phyloP scores from a whole-genome alignment of 768 basidiomycete genomes.

The Pleurotus tuber-regium region DNA sequence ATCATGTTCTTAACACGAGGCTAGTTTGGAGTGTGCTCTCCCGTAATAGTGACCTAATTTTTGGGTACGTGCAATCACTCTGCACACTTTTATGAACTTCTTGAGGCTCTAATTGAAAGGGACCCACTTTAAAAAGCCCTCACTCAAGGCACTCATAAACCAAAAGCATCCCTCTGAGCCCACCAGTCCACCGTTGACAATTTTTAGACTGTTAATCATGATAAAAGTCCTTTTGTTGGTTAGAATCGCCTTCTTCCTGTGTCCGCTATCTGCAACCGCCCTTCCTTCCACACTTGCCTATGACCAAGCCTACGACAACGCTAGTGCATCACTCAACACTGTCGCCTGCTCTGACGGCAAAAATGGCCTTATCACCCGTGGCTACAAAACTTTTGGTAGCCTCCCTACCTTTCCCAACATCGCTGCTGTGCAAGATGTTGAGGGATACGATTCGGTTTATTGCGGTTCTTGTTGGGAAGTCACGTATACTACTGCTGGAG shows the following conservation, averaged over 20 bases:
- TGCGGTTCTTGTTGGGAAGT: constrained; percentile 50
- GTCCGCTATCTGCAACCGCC: neutral
- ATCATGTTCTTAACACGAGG: too few species aligned
- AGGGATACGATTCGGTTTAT: constrained; percentile 34
- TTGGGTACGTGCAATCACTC: too few species aligned
- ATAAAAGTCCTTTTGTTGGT: neutral
- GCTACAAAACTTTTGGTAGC: constrained; percentile 37
- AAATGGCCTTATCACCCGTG: constrained; percentile 37
- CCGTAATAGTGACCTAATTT: too few species aligned
- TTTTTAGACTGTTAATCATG: too few species aligned
- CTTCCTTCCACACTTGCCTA: constrained; percentile 24
- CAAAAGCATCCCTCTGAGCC: neutral
- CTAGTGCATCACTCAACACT: constrained; percentile 25
- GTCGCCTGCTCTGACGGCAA: constrained; percentile 49
- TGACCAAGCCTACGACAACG: constrained; percentile 41
- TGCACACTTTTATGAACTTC: neutral
- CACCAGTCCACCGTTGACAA: too few species aligned
- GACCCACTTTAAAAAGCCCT: neutral
- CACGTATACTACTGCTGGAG: constrained; percentile 27
- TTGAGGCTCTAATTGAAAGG: neutral
- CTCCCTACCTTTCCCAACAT: constrained; percentile 46
- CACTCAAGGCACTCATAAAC: neutral
- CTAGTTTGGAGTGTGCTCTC: too few species aligned
- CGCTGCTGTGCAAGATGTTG: constrained; percentile 38
- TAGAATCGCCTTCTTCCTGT: neutral